Evolutionary conservation across 2,329 filamentous ascomycete genomes (phyloP), one percentile per base, ranked within the genome.

Genomic region (Fusarium buxicola): DNA sequence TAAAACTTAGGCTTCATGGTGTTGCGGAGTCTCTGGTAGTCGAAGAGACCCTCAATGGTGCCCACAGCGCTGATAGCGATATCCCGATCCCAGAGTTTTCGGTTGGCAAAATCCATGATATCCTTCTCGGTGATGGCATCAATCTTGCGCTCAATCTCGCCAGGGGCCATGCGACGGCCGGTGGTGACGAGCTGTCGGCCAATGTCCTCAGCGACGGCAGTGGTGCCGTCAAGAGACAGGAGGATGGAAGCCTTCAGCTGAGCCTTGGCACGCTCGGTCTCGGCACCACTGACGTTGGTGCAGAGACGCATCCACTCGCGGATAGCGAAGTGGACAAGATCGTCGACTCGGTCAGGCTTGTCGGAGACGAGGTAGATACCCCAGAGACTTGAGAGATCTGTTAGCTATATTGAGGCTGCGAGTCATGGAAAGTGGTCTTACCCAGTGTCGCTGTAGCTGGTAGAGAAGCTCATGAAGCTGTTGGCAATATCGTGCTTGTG

Each of bases 391-490:
- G 6, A 34, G 5, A 21, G 4, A 28, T 5, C 47, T 15, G 55
- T 77, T 68, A 75, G 72, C 47, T 55, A 63, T 34, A 55, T 5
- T n/a, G 25, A 25, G 27, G n/a, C 13, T 18, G 15, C 15, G 27
- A 10, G 8, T 12, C n/a, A 12, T 16, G 50, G 47, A 27, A 30
- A 49, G 15, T 24, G 38, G 47, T 78, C 89, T 80, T 87, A 97
- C 93, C 94, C 95, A 78, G 95, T 99, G 80, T 99, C 95, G 76
- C 94, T 98, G 84, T 99, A 99, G 86, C 92, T 97, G 70, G 95
- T 99, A 69, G 94, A 97, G 84, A 99, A 99, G 84, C 92, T 96
- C 96, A 99, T 99, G 87, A 97, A 99, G 88, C 94, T 97, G 85
- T 97, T 99, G 80, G 95, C 95, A 63, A 99, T 87, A 79, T 94